These are phyloP conservation scores for Malassezia yamatoensis DNA, from an alignment of 1,284 basidiomycete species.

Conservation along the genomic window DNA sequence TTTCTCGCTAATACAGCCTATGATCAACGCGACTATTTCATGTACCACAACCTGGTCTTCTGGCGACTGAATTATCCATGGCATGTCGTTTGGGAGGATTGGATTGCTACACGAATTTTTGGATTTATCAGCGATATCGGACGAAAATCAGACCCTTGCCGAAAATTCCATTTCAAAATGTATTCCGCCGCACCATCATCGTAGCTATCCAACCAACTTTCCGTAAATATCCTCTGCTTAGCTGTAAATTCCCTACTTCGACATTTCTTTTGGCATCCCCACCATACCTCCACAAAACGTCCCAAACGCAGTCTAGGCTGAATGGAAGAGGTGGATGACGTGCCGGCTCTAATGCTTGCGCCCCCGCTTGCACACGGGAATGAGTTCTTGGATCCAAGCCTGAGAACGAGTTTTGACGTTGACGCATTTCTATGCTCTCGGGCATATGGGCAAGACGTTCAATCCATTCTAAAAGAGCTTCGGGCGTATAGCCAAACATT, in stretches of 20 bases:
- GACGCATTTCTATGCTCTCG: slow-evolving; percentile 81
- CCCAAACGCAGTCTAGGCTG: no score
- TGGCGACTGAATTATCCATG: slow-evolving; percentile 25
- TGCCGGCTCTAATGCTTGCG: slow-evolving; percentile 15
- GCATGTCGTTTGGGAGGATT: slow-evolving; percentile 31
- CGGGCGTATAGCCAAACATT: slow-evolving; percentile 70
- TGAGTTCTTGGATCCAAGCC: slow-evolving; percentile 58
- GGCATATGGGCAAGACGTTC: slow-evolving; percentile 67
- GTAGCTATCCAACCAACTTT: no score
- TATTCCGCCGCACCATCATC: background rate
- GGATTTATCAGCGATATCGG: slow-evolving; percentile 24
- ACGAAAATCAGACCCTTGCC: slow-evolving; percentile 19
- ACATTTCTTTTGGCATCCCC: no score
- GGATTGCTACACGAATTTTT: slow-evolving; percentile 22
- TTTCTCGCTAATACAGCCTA: slow-evolving; percentile 16
- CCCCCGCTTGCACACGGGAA: slow-evolving; percentile 42
- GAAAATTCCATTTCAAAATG: background rate
- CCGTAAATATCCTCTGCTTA: no score
- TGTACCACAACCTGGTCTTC: slow-evolving; percentile 22
- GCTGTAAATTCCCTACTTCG: no score
- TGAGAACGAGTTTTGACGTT: slow-evolving; percentile 57
- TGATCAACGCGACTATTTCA: slow-evolving; percentile 22
- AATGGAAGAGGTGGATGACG: background rate
- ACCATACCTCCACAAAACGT: no score
- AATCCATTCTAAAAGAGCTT: slow-evolving; percentile 74